phyloP scores from a whole-genome alignment of 352 stramenopile species.

The Phytophthora fragariae region DNA sequence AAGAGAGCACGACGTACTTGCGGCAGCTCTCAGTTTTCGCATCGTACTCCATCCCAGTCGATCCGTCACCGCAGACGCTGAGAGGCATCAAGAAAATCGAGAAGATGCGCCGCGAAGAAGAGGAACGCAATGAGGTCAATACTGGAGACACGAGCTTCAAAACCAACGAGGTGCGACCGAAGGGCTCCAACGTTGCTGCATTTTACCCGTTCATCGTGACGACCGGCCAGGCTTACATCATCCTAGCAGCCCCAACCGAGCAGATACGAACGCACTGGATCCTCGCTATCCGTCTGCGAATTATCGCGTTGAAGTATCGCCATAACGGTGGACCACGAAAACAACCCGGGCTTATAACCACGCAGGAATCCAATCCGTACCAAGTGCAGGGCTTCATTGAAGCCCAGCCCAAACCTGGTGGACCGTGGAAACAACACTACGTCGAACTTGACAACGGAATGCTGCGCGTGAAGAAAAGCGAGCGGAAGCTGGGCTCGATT shows the following conservation, averaged over 20 bases:
- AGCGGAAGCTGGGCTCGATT: constrained; percentile 58
- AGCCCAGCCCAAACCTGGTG: constrained; percentile 54
- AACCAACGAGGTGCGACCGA: constrained; percentile 22
- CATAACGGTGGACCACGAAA: constrained; percentile 39
- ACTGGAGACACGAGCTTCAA: constrained; percentile 9
- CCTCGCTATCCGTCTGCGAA: constrained; percentile 65
- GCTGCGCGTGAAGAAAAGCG: constrained; percentile 70
- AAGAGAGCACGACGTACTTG: constrained; percentile 67
- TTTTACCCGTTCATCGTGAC: constrained; percentile 70
- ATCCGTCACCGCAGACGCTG: constrained; percentile 43
- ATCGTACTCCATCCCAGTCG: constrained; percentile 52
- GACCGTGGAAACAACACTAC: constrained; percentile 63
- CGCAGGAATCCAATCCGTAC: constrained; percentile 10
- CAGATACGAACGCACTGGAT: constrained; percentile 68
- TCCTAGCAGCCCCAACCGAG: constrained; percentile 53
- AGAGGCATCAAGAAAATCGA: constrained; percentile 42
- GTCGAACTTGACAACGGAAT: constrained; percentile 75
- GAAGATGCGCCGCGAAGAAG: constrained; percentile 37
- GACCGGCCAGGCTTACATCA: constrained; percentile 61
- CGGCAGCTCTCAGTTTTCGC: constrained; percentile 43
- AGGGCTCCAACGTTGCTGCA: constrained; percentile 24
- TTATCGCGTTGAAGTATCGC: constrained; percentile 74
- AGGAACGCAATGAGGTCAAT: constrained; percentile 24
- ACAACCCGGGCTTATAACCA: constrained; percentile 1
- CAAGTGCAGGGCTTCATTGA: constrained; percentile 69